phyloP scores from a whole-genome alignment of 768 basidiomycete genomes.

The Boletus tomentosulus region DNA sequence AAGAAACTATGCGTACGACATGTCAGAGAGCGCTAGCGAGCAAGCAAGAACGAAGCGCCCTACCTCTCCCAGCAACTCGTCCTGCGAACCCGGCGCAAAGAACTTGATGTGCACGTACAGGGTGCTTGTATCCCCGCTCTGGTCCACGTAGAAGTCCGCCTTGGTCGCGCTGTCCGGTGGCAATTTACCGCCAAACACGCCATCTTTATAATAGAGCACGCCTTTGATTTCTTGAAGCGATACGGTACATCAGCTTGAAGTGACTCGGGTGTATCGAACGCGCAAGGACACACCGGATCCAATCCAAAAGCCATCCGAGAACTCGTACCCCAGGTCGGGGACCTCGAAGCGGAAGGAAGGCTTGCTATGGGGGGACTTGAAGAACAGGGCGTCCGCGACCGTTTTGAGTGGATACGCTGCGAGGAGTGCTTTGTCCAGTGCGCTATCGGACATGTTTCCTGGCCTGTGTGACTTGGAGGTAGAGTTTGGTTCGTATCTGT shows the following conservation, averaged over 20 bases:
- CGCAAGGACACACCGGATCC: not conserved
- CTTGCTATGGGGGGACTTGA: not conserved
- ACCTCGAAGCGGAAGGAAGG: not conserved
- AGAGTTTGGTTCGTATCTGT: too few species aligned
- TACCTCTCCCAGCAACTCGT: not conserved
- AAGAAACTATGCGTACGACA: not conserved
- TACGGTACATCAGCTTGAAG: not conserved
- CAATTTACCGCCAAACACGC: not conserved
- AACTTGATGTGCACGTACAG: not conserved
- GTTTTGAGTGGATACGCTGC: not conserved
- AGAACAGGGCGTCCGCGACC: not conserved
- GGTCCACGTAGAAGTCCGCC: not conserved
- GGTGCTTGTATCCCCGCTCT: not conserved
- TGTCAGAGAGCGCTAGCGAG: not conserved
- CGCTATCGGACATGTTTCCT: not conserved
- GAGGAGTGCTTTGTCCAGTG: not conserved
- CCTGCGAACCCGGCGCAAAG: not conserved
- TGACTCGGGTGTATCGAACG: not conserved
- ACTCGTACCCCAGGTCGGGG: not conserved
- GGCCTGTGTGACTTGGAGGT: too few species aligned
- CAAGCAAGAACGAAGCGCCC: not conserved
- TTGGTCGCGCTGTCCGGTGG: not conserved
- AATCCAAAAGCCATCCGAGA: not conserved
- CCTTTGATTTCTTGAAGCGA: not conserved
- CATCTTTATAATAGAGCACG: not conserved